phyloP scores from a whole-genome alignment of 2,329 filamentous ascomycete species.

The Pseudohalonectria lignicola region DNA sequence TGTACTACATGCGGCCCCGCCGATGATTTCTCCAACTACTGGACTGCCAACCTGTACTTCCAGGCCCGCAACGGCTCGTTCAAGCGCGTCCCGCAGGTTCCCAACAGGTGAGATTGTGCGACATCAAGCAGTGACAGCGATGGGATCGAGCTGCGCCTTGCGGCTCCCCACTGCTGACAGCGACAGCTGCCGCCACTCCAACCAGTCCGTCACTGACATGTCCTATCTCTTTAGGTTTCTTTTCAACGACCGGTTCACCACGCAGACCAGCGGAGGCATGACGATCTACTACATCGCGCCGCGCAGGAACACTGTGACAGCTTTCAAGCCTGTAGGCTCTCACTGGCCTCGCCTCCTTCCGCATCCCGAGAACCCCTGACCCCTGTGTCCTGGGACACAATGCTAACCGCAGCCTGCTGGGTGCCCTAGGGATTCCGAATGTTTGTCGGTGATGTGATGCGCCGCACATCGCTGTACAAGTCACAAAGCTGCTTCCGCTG shows the following conservation, averaged over 20 bases:
- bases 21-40: slow-evolving; percentile 21
- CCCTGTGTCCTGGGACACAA: too few relatives aligned
- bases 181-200: background rate
- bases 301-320: slow-evolving; percentile 19
- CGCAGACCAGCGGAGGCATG: slow-evolving; percentile 16
- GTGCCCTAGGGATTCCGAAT: slow-evolving; percentile 30
- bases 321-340: slow-evolving; percentile 13
- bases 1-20: slow-evolving; percentile 14
- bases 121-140: background rate
- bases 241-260: background rate
- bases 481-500: slow-evolving; percentile 25
- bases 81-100: slow-evolving; percentile 20
- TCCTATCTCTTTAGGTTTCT: background rate
- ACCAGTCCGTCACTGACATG: too few relatives aligned
- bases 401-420: too few relatives aligned
- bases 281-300: slow-evolving; percentile 26
- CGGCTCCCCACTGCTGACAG: background rate
- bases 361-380: too few relatives aligned
- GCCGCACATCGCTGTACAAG: background rate
- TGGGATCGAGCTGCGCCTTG: background rate
- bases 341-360: too few relatives aligned
- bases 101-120: slow-evolving; percentile 10
- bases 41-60: slow-evolving; percentile 15
- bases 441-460: slow-evolving; percentile 23
- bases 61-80: slow-evolving; percentile 13